Evolutionary conservation across 495 filamentous ascomycete species (phyloP).

Genomic region (Articulospora tetracladia): DNA sequence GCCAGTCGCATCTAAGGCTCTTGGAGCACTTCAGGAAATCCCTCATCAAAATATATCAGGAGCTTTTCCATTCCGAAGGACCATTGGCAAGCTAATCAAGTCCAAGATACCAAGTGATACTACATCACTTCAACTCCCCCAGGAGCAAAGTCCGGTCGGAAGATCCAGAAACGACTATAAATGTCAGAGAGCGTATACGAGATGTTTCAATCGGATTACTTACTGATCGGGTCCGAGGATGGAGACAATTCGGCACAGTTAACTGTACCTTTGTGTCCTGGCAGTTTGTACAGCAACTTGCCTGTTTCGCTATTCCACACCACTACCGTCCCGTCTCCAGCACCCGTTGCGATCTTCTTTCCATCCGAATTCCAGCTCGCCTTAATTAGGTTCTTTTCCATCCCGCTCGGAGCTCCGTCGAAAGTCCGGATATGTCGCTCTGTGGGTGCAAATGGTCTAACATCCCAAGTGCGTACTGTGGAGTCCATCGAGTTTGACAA

Average conservation of each 20-base stretch:
- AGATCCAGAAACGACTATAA: slow-evolving; percentile 75
- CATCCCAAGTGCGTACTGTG: slow-evolving; percentile 93
- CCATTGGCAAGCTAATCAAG: not conserved
- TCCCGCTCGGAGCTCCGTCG: slow-evolving; percentile 79
- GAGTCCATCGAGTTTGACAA: slow-evolving; percentile 92
- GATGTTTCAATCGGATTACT: slow-evolving; percentile 39
- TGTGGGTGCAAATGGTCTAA: slow-evolving; percentile 86
- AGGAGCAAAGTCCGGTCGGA: slow-evolving; percentile 77
- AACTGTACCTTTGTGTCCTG: slow-evolving; percentile 92
- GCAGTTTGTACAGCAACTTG: slow-evolving; percentile 90
- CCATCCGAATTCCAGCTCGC: slow-evolving; percentile 91
- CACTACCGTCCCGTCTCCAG: slow-evolving; percentile 84
- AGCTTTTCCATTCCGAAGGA: not conserved
- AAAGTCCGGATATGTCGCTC: slow-evolving; percentile 81
- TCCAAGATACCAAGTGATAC: not conserved
- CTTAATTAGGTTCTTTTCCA: slow-evolving; percentile 89
- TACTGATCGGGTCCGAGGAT: slow-evolving; percentile 78
- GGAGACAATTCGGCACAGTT: slow-evolving; percentile 93
- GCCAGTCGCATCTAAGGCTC: not conserved
- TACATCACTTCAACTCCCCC: slow-evolving; percentile 60
- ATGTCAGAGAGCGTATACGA: slow-evolving; percentile 25
- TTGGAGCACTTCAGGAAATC: not conserved
- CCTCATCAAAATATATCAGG: not conserved
- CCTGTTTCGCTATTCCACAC: slow-evolving; percentile 83
- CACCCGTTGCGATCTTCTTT: slow-evolving; percentile 81